A percentile compares a stretch with the other conserved stretches of the same genome.
Conservation (phyloP, 768 basidiomycete species). For the Peribolospora kevripleyi region DNA sequence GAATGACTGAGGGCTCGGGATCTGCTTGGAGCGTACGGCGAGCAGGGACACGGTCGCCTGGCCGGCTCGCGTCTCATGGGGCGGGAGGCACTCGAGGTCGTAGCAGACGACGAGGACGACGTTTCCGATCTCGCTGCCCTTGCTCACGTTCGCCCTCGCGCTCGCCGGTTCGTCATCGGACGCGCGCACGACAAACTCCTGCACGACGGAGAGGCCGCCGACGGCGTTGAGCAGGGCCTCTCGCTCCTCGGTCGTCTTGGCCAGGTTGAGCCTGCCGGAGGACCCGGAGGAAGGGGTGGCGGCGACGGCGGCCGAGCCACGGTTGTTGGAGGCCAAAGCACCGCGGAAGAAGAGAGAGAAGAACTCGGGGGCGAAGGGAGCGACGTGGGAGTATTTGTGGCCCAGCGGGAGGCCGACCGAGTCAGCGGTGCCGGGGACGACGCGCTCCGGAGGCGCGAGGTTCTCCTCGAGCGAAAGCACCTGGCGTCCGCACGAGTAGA, state of each 20-base stretch:
- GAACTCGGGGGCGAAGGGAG: conserved; percentile 9
- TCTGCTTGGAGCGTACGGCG: conserved; percentile 1
- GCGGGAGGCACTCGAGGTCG: conserved; percentile 8
- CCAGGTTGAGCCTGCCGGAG: neutral
- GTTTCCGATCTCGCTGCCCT: conserved; percentile 8
- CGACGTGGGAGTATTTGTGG: conserved; percentile 8
- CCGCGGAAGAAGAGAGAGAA: conserved; percentile 9
- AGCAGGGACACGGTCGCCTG: neutral
- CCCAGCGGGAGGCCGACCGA: neutral
- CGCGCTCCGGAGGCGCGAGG: neutral
- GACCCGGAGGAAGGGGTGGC: neutral
- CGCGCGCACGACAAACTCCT: conserved; percentile 10
- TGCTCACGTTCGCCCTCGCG: neutral
- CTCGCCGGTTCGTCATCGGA: neutral
- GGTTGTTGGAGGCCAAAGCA: neutral
- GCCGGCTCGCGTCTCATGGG: neutral
- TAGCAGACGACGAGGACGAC: conserved; percentile 12
- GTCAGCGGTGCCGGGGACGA: neutral
- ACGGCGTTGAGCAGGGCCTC: conserved; percentile 6
- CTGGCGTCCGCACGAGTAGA: conserved; percentile 8
- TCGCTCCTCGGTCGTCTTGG: conserved; percentile 6
- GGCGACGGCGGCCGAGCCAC: neutral
- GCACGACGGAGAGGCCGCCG: conserved; percentile 8
- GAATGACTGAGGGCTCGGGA: neutral
- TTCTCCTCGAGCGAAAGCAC: conserved; percentile 7